A percentile compares a stretch with the other conserved stretches of the same genome.
phyloP scores from a whole-genome alignment of 345 rosid genomes.

The Tarenaya hassleriana region DNA sequence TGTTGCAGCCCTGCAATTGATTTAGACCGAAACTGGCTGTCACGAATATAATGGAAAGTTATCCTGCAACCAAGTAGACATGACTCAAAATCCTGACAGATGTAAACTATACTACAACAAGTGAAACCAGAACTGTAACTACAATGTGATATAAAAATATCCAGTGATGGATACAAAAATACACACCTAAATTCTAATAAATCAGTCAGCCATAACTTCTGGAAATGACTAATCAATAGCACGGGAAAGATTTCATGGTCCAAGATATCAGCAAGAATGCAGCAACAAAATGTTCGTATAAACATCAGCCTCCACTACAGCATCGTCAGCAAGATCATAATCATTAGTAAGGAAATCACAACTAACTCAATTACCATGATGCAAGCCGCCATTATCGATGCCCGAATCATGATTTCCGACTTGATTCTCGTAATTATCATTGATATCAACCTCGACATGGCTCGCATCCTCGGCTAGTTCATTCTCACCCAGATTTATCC shows the following conservation, averaged over 20 bases:
- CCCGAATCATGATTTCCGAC: slow-evolving; percentile 21
- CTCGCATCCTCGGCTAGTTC: slow-evolving; percentile 18
- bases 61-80: slow-evolving; percentile 58
- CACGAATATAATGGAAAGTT: slow-evolving; percentile 40
- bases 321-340: no score
- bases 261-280: no score
- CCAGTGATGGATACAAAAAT: background rate
- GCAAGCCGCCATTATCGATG: slow-evolving; percentile 22
- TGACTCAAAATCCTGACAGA: slow-evolving; percentile 23
- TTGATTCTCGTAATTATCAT: slow-evolving; percentile 25
- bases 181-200: background rate
- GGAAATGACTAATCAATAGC: no score
- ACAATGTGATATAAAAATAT: background rate
- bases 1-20: slow-evolving; percentile 60
- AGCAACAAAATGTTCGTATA: no score
- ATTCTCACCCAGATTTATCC: background rate
- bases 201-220: no score
- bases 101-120: background rate
- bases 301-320: no score
- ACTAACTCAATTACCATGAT: slow-evolving; percentile 31
- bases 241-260: no score
- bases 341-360: background rate
- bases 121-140: background rate
- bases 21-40: slow-evolving; percentile 64
- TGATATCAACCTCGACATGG: slow-evolving; percentile 2